Base-by-base conservation (phyloP, 2,329 filamentous ascomycete species). In the Cylindrodendrum hubeiense region DNA sequence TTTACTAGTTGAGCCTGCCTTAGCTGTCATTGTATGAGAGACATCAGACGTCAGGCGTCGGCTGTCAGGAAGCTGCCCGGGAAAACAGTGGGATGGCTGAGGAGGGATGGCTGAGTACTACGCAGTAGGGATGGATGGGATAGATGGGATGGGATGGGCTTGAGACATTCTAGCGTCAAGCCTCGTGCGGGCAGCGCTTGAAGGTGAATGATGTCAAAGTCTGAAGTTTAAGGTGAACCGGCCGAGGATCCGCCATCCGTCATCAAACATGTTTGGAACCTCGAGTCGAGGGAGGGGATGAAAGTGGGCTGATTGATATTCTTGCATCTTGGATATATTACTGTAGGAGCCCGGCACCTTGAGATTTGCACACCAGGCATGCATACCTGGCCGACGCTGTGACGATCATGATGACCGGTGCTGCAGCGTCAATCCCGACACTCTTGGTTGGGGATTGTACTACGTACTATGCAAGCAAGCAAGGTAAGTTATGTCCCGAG, bases 121-220 rank as follows among this genome's bases (percentile, higher is more conserved):
- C n/a, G n/a, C n/a, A n/a, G n/a, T n/a, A n/a, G n/a, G n/a, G n/a
- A n/a, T n/a, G 52, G 28, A 30, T 30, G 6, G 28, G 28, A 30
- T 30, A 22, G 46, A 51, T 59, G 21, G 10, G 19, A 6, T n/a
- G n/a, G n/a, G n/a, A n/a, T n/a, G n/a, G n/a, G n/a, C 28, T 50
- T 49, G 54, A 58, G 54, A 58, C 54, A 28, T 39, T 58, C 44
- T 26, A 50, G 8, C 28, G 28, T 30, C 33, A 12, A 44, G 21
- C 5, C 41, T 12, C 21, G 22, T 5, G 21, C 12, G 44, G 54
- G 21, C 12, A 34, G 54, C 54, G 54, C 10, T 58, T 49, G 41
- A 24, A 17, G 9, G 12, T 30, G n/a, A 30, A 33, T 33, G 46
- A 50, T 50, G 46, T 7, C 26, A 21, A n/a, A 10, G 41, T 43